These are phyloP conservation scores for Zoysia pacifica DNA, from an alignment of 176 grass and related monocot species.

Conservation along the genomic window DNA sequence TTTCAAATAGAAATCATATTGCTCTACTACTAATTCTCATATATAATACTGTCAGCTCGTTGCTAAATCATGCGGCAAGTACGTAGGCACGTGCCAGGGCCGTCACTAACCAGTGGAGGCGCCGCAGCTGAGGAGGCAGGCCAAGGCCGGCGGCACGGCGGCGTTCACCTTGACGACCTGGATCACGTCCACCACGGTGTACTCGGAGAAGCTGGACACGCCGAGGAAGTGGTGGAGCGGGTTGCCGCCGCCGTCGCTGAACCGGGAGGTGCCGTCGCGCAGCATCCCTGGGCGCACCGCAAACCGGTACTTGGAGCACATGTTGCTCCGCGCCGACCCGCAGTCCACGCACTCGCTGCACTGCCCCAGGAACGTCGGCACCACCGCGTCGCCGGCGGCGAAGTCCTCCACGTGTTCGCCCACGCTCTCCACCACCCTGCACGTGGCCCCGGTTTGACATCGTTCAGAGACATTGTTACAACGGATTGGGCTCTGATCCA, in stretches of 20 bases:
- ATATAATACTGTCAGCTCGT: no score
- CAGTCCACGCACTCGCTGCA: slow-evolving; percentile 87
- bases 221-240: slow-evolving; percentile 61
- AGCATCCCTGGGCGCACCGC: slow-evolving; percentile 47
- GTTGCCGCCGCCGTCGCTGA: slow-evolving; percentile 47
- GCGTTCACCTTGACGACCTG: slow-evolving; percentile 54
- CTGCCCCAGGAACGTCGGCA: slow-evolving; percentile 70
- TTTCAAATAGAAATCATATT: background rate
- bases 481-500: no score
- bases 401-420: slow-evolving; percentile 65
- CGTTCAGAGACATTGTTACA: background rate
- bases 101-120: slow-evolving; percentile 56
- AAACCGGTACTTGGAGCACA: slow-evolving; percentile 67
- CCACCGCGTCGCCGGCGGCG: slow-evolving; percentile 57
- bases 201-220: slow-evolving; percentile 81
- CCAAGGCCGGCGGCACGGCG: slow-evolving; percentile 39
- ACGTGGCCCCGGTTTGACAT: background rate
- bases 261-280: slow-evolving; percentile 50
- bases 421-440: slow-evolving; percentile 81
- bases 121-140: slow-evolving; percentile 83
- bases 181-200: slow-evolving; percentile 77
- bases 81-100: background rate
- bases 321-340: slow-evolving; percentile 67
- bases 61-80: background rate
- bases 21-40: background rate